A percentile compares a stretch with the other conserved stretches of the same genome.
These are phyloP conservation scores for Dictyostelium purpureum DNA, from an alignment of 78 protist genomes.

Conservation along the genomic window DNA sequence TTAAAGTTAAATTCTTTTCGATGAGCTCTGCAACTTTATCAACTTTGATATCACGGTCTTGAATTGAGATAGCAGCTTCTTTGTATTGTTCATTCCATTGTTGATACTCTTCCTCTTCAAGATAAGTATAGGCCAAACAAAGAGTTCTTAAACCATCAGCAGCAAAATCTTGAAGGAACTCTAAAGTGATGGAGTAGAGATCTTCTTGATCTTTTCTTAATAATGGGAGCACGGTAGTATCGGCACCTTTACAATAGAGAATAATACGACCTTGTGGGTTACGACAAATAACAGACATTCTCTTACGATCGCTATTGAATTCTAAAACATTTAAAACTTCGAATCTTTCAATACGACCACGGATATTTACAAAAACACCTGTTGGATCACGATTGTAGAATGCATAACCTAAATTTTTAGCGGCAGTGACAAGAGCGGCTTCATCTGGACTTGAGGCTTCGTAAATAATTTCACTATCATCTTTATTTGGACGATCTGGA, in stretches of 20 bases:
- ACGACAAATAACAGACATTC: slow-evolving; percentile 92
- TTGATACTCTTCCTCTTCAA: slow-evolving; percentile 68
- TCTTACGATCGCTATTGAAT: slow-evolving; percentile 92
- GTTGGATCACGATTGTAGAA: slow-evolving; percentile 58
- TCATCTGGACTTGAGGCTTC: slow-evolving; percentile 88
- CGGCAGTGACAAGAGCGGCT: slow-evolving; percentile 85
- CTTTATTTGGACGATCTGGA: slow-evolving; percentile 82
- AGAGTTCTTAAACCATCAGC: slow-evolving; percentile 92
- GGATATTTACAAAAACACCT: slow-evolving; percentile 4
- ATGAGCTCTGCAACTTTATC: slow-evolving; percentile 74
- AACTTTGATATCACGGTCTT: slow-evolving; percentile 73
- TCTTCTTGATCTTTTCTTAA: slow-evolving; percentile 53
- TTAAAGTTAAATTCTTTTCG: slow-evolving; percentile 82
- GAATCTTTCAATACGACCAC: slow-evolving; percentile 55
- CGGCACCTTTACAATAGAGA: slow-evolving; percentile 93
- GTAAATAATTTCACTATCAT: slow-evolving; percentile 38
- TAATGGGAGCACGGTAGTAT: slow-evolving; percentile 65
- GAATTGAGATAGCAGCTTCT: slow-evolving; percentile 65
- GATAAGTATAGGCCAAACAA: slow-evolving; percentile 70
- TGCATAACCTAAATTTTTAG: slow-evolving; percentile 82
- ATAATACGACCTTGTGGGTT: slow-evolving; percentile 69
- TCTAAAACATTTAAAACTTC: slow-evolving; percentile 85
- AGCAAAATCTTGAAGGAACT: slow-evolving; percentile 77
- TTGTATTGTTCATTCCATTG: slow-evolving; percentile 46
- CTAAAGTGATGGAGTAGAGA: not conserved